Base-by-base conservation (phyloP, 768 basidiomycete species). In the Hortiboletus campestris region DNA sequence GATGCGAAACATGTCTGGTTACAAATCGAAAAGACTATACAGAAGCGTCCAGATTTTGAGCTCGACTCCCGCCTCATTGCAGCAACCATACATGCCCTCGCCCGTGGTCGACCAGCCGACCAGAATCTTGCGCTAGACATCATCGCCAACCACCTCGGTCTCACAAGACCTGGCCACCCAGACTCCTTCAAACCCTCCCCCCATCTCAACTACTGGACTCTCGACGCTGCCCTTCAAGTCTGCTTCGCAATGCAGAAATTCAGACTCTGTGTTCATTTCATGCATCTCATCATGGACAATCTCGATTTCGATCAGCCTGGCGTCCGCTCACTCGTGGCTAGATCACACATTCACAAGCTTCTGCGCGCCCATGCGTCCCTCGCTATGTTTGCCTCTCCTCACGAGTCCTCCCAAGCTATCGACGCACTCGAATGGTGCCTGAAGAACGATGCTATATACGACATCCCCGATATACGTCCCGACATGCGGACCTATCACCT, bases 1-100 rank as follows among this genome's bases (percentile, higher is more conserved):
- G 86, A 91, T 57, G 88, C 86, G 14, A 86, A 80, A 63, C 75
- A 88, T 16, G 70, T 93, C 14, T 92, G 91, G 91, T 75, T 71
- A 12, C 82, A 85, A 64, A 77, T 86, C 71, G 63, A 80, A 55
- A 86, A 84, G 59, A 73, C 77, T 17, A 68, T 78, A 16, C 76
- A 79, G 53, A 79, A 75, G 56, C 70, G 65, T 31, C 69, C 76
- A 2, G 71, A 75, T 10, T 76, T 88, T 44, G 56, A 68, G 41
- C 68, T 87, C 25, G 88, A 90, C 63, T 74, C 79, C 4, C 74
- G 78, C 54, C 67, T 84, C 45, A 76, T 86, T 35, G 69, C 79
- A 10, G 67, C 81, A 19, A 76, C 82, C 19, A 72, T 91, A 20
- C 73, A 75, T 3, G 80, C 83, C 2, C 73, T 93, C 32, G 70